These are phyloP conservation scores for Boletus sp. DNA, from an alignment of 1,284 basidiomycete species.

Conservation along the genomic window DNA sequence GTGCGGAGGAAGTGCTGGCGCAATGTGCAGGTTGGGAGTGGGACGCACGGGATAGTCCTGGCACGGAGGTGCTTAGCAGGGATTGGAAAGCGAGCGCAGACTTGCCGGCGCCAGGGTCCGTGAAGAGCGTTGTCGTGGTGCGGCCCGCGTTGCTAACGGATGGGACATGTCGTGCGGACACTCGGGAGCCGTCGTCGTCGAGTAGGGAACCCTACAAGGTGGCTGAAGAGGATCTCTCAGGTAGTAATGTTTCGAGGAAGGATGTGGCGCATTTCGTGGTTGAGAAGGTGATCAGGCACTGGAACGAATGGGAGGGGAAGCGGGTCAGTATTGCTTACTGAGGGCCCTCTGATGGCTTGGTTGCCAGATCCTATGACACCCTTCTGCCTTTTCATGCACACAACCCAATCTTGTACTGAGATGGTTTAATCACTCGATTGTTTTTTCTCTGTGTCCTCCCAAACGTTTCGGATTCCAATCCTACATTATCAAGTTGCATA, in stretches of 20 bases:
- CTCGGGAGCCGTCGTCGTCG: slow-evolving; percentile 3
- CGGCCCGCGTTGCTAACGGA: slow-evolving; percentile 56
- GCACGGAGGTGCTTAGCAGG: slow-evolving; percentile 36
- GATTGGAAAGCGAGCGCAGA: slow-evolving; percentile 37
- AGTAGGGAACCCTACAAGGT: slow-evolving; percentile 34
- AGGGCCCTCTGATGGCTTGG: too few relatives aligned
- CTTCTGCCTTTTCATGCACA: too few relatives aligned
- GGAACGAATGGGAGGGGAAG: slow-evolving; percentile 52
- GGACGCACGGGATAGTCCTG: slow-evolving; percentile 36
- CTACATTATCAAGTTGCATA: too few relatives aligned
- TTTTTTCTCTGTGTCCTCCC: too few relatives aligned
- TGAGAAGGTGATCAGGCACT: slow-evolving; percentile 43
- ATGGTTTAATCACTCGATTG: too few relatives aligned
- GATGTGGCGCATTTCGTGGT: slow-evolving; percentile 67
- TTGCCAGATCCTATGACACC: too few relatives aligned
- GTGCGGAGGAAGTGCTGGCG: slow-evolving; percentile 45
- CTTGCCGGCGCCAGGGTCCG: slow-evolving; percentile 40
- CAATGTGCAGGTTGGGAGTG: slow-evolving; percentile 47
- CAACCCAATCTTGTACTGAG: too few relatives aligned
- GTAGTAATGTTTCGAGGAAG: slow-evolving; percentile 50
- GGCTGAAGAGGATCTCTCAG: slow-evolving; percentile 35
- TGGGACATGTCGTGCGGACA: slow-evolving; percentile 44
- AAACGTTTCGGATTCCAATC: too few relatives aligned
- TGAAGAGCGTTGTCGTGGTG: slow-evolving; percentile 47
- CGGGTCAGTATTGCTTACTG: slow-evolving; percentile 40